phyloP scores from a whole-genome alignment of 768 basidiomycete species.

The Lentinus tigrinus region DNA sequence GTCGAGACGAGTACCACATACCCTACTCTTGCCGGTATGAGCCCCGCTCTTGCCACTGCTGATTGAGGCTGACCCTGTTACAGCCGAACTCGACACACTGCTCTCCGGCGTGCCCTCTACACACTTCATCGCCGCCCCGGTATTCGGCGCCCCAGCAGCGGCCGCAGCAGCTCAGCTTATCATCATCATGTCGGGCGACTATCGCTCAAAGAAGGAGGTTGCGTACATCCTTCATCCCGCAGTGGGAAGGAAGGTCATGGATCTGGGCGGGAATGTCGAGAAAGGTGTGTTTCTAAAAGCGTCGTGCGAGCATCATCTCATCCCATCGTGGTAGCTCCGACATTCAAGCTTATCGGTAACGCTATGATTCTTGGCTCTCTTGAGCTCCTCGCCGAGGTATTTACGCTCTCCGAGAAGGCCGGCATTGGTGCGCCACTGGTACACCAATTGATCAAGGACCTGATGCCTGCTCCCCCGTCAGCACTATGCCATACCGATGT shows the following conservation, averaged over 20 bases:
- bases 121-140: conserved; percentile 71
- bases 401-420: conserved; percentile 81
- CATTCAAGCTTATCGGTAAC: conserved; percentile 80
- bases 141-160: conserved; percentile 69
- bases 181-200: conserved; percentile 78
- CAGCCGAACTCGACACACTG: conserved; percentile 69
- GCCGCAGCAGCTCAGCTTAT: conserved; percentile 69
- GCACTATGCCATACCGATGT: too few species aligned
- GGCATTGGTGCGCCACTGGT: conserved; percentile 71
- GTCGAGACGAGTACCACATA: conserved; percentile 82
- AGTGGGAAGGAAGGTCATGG: conserved; percentile 72
- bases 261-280: conserved; percentile 84
- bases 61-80: not conserved
- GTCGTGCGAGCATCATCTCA: not conserved
- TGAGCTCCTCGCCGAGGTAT: conserved; percentile 79
- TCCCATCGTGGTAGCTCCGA: conserved; percentile 44
- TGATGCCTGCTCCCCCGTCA: conserved; percentile 19
- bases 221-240: conserved; percentile 78
- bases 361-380: conserved; percentile 73
- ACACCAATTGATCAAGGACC: conserved; percentile 57
- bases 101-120: conserved; percentile 57
- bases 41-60: not conserved
- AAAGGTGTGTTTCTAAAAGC: conserved; percentile 46
- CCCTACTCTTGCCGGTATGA: conserved; percentile 25
- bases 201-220: conserved; percentile 78